Conservation (phyloP, 441 rosid genomes). For the Raphanus hybrid region DNA sequence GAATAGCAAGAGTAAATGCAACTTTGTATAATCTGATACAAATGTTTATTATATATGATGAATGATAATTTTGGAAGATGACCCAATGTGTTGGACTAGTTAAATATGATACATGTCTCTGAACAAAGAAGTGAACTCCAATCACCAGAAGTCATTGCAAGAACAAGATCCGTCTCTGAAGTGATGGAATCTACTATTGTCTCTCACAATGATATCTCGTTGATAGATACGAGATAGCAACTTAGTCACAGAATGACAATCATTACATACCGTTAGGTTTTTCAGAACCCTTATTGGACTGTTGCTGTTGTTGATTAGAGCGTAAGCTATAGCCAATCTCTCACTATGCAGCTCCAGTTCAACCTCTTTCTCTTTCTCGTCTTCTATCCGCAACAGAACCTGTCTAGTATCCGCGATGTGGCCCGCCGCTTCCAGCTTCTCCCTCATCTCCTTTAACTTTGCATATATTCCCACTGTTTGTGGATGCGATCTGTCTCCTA, state of each 20-base stretch:
- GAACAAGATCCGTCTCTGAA: background rate
- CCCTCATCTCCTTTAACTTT: slow-evolving; percentile 2
- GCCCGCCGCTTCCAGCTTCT: background rate
- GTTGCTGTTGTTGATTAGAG: background rate
- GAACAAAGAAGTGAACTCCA: background rate
- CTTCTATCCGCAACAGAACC: slow-evolving; percentile 4
- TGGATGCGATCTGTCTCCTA: background rate
- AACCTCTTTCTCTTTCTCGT: slow-evolving; percentile 2
- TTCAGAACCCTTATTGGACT: slow-evolving; percentile 1
- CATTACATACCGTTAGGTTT: background rate
- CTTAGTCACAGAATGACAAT: slow-evolving; percentile 1
- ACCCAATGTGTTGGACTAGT: background rate
- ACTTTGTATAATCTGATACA: background rate
- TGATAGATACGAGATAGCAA: slow-evolving; percentile 2
- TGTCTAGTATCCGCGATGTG: slow-evolving; percentile 4
- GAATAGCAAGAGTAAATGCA: background rate
- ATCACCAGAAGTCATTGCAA: slow-evolving; percentile 1
- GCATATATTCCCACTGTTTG: background rate
- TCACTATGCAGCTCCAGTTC: slow-evolving; percentile 5
- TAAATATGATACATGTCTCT: background rate
- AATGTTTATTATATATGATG: background rate
- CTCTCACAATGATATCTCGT: slow-evolving; percentile 1
- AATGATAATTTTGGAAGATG: background rate
- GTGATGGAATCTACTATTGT: slow-evolving; percentile 4
- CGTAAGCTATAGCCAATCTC: slow-evolving; percentile 2